Conservation (phyloP, 305 asterid species). For the Lippia alba region DNA sequence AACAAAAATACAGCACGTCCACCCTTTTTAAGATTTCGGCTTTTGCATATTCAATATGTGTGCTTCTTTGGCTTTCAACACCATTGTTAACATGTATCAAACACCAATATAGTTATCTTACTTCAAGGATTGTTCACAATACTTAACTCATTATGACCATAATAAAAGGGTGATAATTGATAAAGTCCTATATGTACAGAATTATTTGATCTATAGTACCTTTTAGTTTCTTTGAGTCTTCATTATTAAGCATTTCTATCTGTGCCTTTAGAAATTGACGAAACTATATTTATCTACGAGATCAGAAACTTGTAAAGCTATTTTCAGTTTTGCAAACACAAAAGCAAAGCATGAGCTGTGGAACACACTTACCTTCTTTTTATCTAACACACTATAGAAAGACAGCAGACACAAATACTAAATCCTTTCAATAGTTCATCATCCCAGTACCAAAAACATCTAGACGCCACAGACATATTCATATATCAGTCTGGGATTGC, state of each 20-base stretch:
- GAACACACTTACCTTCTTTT: not conserved
- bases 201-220: not conserved
- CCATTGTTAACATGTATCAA: not conserved
- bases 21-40: not conserved
- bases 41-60: not conserved
- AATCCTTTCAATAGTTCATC: constrained; percentile 4
- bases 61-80: not conserved
- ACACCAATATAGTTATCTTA: not conserved
- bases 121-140: not conserved
- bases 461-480: not conserved
- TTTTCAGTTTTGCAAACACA: not conserved
- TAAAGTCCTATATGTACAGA: not conserved
- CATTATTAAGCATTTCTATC: not conserved
- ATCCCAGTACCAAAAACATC: not conserved
- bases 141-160: not conserved
- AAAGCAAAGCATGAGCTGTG: constrained; percentile 1
- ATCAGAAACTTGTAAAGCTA: not conserved
- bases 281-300: not conserved
- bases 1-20: not conserved
- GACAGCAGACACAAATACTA: not conserved
- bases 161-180: not conserved
- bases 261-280: not conserved
- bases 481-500: not conserved
- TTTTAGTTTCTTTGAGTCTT: not conserved
- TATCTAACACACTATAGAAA: not conserved